These are phyloP conservation scores for Sanguinoderma infundibulare DNA, from an alignment of 1,284 basidiomycete genomes.

Conservation along the genomic window DNA sequence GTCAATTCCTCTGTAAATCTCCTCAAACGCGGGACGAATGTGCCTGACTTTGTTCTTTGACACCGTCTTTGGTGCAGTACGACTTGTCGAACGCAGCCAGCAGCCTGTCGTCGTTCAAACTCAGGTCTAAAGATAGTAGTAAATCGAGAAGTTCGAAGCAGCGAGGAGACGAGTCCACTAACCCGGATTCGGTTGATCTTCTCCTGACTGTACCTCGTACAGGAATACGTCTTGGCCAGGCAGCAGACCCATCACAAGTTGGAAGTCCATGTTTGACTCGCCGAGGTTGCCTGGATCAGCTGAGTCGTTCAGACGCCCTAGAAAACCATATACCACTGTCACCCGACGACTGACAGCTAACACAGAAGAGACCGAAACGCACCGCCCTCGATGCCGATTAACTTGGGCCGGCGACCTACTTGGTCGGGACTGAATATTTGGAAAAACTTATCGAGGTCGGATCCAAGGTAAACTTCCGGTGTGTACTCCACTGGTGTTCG, in stretches of 20 bases:
- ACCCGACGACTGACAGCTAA: too few species aligned
- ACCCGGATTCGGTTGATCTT: not conserved
- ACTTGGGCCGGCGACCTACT: conserved; percentile 33
- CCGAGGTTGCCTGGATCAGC: conserved; percentile 46
- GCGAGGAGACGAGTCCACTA: not conserved
- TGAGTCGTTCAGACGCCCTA: too few species aligned
- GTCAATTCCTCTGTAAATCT: not conserved
- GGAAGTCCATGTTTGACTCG: conserved; percentile 48
- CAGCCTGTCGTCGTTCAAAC: not conserved
- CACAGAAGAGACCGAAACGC: not conserved
- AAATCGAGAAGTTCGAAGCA: too few species aligned
- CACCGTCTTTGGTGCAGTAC: not conserved
- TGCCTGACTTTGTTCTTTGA: not conserved
- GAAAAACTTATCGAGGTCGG: conserved; percentile 50
- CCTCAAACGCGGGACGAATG: too few species aligned
- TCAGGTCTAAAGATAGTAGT: not conserved
- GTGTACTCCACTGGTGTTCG: not conserved
- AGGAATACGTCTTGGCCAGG: conserved; percentile 41
- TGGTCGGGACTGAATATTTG: conserved; percentile 36
- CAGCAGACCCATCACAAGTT: conserved; percentile 23
- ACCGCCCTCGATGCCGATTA: conserved; percentile 50
- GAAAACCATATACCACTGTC: too few species aligned
- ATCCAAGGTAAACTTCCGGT: not conserved
- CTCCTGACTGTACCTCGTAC: conserved; percentile 44
- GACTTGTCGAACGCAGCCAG: conserved; percentile 21